phyloP scores from a whole-genome alignment of 441 rosid species.

The Euphorbia celastroides region DNA sequence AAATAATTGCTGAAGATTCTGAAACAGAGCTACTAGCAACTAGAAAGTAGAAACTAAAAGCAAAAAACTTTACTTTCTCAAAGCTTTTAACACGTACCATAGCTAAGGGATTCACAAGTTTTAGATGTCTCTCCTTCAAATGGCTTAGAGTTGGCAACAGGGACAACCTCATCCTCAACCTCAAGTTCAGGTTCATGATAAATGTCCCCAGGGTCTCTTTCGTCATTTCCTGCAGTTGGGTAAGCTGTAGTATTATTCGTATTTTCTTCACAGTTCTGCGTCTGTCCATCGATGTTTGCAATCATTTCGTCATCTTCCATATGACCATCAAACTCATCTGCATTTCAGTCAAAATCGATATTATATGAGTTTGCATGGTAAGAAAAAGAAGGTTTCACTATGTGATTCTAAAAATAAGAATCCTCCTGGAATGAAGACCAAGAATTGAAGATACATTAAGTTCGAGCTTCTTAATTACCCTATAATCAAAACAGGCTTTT shows the following conservation, averaged over 20 bases:
- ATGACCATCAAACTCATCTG: not conserved
- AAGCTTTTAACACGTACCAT: constrained; percentile 18
- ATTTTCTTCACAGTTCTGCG: not conserved
- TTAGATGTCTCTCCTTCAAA: constrained; percentile 6
- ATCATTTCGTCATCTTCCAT: not conserved
- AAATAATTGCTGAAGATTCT: not conserved
- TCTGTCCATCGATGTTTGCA: not conserved
- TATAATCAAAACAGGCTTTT: not conserved
- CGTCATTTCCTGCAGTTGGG: constrained; percentile 12
- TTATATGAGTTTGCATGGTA: not conserved
- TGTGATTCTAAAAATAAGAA: not conserved
- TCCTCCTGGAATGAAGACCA: not conserved
- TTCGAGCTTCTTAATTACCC: not conserved
- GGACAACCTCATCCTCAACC: constrained; percentile 10
- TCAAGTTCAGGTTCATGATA: too few species aligned
- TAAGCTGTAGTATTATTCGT: constrained; percentile 8
- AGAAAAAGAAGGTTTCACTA: not conserved
- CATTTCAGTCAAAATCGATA: not conserved
- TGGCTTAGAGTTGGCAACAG: constrained; percentile 5
- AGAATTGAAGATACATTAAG: not conserved
- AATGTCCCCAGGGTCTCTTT: constrained; percentile 3
- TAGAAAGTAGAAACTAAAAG: too few species aligned
- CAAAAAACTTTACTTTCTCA: not conserved
- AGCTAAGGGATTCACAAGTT: constrained; percentile 1
- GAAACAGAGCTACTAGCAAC: too few species aligned